These are phyloP conservation scores for Phytophthora pini DNA, from an alignment of 352 stramenopile genomes.

Conservation along the genomic window DNA sequence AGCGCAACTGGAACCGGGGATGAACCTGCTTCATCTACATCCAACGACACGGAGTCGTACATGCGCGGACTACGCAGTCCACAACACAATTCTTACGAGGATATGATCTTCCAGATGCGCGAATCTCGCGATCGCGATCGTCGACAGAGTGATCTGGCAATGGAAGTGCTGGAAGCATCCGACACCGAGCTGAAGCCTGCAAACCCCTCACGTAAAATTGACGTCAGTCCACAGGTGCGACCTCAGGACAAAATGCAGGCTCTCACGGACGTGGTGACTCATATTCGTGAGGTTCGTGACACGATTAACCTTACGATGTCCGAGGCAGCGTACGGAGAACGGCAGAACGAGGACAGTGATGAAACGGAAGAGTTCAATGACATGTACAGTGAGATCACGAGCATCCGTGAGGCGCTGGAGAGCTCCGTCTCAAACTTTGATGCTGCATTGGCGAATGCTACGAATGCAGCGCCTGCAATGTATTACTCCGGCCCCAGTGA, in stretches of 20 bases:
- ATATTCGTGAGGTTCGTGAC: constrained; percentile 69
- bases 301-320: constrained; percentile 77
- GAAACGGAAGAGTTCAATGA: constrained; percentile 49
- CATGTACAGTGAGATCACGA: constrained; percentile 61
- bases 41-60: constrained; percentile 64
- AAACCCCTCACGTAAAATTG: constrained; percentile 18
- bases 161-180: constrained; percentile 35
- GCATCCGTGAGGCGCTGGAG: constrained; percentile 61
- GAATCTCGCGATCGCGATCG: constrained; percentile 55
- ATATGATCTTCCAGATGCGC: constrained; percentile 67
- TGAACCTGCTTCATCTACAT: constrained; percentile 55
- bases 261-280: constrained; percentile 64
- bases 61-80: constrained; percentile 50
- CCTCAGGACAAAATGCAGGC: constrained; percentile 60
- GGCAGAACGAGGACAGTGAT: constrained; percentile 41
- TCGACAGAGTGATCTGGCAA: constrained; percentile 43
- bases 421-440: constrained; percentile 61
- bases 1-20: constrained; percentile 32
- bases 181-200: constrained; percentile 31
- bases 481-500: constrained; percentile 41
- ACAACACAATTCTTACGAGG: constrained; percentile 64
- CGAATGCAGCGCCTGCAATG: constrained; percentile 39
- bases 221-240: constrained; percentile 21
- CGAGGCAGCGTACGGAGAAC: constrained; percentile 44
- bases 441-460: constrained; percentile 50